A percentile compares a stretch with the other conserved stretches of the same genome.
phyloP scores from a whole-genome alignment of 495 filamentous ascomycete genomes.

The Trypethelium eluteriae region DNA sequence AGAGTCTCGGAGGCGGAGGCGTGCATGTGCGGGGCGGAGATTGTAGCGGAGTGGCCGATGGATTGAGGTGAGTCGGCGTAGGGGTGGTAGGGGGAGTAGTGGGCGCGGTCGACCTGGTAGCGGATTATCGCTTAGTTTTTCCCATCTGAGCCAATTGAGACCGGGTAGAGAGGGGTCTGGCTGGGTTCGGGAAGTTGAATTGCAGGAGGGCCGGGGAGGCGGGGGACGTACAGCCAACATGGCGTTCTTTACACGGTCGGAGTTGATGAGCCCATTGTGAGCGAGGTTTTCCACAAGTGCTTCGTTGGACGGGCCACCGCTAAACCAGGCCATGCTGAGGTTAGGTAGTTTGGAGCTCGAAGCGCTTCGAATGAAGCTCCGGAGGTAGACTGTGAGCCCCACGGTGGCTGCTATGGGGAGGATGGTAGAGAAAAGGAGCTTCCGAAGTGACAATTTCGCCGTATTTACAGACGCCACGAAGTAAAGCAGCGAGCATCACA shows the following conservation, averaged over 20 bases:
- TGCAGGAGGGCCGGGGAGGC: not conserved
- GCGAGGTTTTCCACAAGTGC: constrained; percentile 75
- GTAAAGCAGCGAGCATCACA: not conserved
- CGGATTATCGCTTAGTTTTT: too few relatives aligned
- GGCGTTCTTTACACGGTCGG: constrained; percentile 61
- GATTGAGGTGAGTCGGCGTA: constrained; percentile 88
- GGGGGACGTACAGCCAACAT: constrained; percentile 59
- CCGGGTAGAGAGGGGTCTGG: too few relatives aligned
- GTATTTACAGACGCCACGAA: not conserved
- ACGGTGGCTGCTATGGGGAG: not conserved
- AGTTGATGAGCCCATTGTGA: constrained; percentile 61
- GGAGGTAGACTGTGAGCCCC: constrained; percentile 2
- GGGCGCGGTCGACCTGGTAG: constrained; percentile 73
- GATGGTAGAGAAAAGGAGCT: not conserved
- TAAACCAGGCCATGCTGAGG: constrained; percentile 79
- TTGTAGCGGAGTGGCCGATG: constrained; percentile 84
- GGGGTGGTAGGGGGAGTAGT: constrained; percentile 61
- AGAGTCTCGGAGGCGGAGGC: constrained; percentile 53
- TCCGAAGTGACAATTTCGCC: not conserved
- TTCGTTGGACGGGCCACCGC: constrained; percentile 67
- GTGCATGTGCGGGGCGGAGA: constrained; percentile 97
- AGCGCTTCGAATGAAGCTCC: constrained; percentile 17
- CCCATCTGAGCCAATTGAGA: too few relatives aligned
- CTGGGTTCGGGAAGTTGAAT: too few relatives aligned
- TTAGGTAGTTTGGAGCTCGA: not conserved